These are phyloP conservation scores for Schizophyllum commune DNA, from an alignment of 1,284 basidiomycete species.

Conservation along the genomic window DNA sequence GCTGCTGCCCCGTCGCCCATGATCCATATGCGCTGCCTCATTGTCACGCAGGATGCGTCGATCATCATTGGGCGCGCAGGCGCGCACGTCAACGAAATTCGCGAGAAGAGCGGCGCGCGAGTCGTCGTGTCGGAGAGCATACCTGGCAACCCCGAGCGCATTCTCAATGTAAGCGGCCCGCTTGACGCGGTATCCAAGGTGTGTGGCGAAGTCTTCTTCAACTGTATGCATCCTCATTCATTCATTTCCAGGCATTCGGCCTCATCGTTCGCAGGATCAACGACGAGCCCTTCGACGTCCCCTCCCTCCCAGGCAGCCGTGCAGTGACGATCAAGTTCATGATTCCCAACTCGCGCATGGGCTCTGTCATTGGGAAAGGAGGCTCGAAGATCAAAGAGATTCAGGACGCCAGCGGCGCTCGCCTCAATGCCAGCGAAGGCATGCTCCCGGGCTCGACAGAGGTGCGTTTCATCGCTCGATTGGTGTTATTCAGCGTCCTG, in stretches of 20 bases:
- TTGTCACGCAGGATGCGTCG: slow-evolving; percentile 98
- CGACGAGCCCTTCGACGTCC: slow-evolving; percentile 96
- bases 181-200: slow-evolving; percentile 98
- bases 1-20: slow-evolving; percentile 51
- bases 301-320: slow-evolving; percentile 94
- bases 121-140: slow-evolving; percentile 96
- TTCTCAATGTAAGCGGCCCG: slow-evolving; percentile 95
- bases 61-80: slow-evolving; percentile 98
- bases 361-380: slow-evolving; percentile 96
- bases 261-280: slow-evolving; percentile 98
- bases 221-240: slow-evolving; percentile 8
- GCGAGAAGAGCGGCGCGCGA: slow-evolving; percentile 93
- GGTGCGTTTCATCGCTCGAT: slow-evolving; percentile 34
- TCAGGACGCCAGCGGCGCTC: slow-evolving; percentile 95
- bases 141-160: slow-evolving; percentile 96
- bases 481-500: slow-evolving; percentile 5
- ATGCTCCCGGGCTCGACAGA: slow-evolving; percentile 99
- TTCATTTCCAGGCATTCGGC: slow-evolving; percentile 78
- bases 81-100: slow-evolving; percentile 96
- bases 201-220: slow-evolving; percentile 17
- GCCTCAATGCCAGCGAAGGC: slow-evolving; percentile 93
- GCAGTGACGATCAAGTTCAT: slow-evolving; percentile 99
- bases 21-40: slow-evolving; percentile 93
- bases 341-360: slow-evolving; percentile 99
- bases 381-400: slow-evolving; percentile 99